Evolutionary conservation across 306 rosid genomes (phyloP), one percentile per base, ranked within the genome.

Genomic region (Cicer pinnatifidum): DNA sequence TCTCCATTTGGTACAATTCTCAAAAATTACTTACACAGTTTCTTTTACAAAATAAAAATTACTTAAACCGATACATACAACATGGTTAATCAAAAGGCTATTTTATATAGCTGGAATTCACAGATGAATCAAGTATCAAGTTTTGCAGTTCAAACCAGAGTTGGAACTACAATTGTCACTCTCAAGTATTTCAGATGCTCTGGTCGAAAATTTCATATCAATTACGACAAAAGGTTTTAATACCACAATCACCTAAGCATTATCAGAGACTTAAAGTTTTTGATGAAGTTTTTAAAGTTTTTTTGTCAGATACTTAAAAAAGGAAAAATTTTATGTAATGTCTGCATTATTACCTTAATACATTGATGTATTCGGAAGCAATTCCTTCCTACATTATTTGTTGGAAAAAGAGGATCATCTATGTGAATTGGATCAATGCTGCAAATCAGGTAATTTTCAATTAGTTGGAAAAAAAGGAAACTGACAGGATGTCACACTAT

Each of bases 311-410:
- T 39, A 35, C 53, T 57, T 47, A 50, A 39, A 67, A 48, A 77
- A 37, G 28, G 35, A 48, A 60, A 46, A 57, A 17, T 39, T 17
- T 28, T 13, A 52, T 11, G 10, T 28, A 44, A 38, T 38, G 60
- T 40, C 69, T 48, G 59, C 35, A 17, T 57, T 60, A 67, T 80
- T 82, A 93, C 98, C 98, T 93, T 93, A 76, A 93, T 91, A 75
- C 98, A 93, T 67, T 93, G 98, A 83, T 93, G 98, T 80, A 93
- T 91, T 38, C 98, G 86, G 77, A 93, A 93, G 86, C 98, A 93
- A 89, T 93, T 93, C 81, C 97, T 85, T 73, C 98, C 98, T 64
- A 93, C 98, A 61, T 93, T 93, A 82, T 93, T 91, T 71, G 86
- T 85, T 57, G 96, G 94, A 39, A 78, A 93, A 78, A 93, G 94